Conservation (phyloP, 177 flowering plant species). For the Tripterygium wilfordii region DNA sequence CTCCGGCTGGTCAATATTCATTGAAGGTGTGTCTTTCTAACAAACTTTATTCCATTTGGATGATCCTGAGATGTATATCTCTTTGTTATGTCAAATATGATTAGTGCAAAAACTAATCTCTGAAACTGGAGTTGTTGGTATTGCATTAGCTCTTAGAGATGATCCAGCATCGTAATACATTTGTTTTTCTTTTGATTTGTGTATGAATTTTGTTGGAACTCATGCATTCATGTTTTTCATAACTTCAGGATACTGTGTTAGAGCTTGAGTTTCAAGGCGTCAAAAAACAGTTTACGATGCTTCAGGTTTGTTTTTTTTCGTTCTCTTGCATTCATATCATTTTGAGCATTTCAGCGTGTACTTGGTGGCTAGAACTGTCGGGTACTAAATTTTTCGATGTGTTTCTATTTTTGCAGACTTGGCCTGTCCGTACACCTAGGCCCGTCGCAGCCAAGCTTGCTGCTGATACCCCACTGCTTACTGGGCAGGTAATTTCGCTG, state of each 20-base stretch:
- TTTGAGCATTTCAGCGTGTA: no score
- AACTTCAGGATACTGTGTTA: constrained; percentile 81
- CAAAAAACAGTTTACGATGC: constrained; percentile 86
- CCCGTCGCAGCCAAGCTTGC: constrained; percentile 97
- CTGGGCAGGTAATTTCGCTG: constrained; percentile 69
- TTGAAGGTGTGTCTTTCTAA: constrained; percentile 52
- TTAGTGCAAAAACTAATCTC: no score
- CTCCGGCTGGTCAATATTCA: constrained; percentile 93
- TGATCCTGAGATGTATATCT: no score
- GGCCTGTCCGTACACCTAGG: constrained; percentile 99
- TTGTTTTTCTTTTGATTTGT: no score
- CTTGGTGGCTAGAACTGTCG: background rate
- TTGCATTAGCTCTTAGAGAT: no score
- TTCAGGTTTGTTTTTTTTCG: constrained; percentile 56
- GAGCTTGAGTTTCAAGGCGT: constrained; percentile 99
- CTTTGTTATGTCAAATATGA: no score
- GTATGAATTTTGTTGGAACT: background rate
- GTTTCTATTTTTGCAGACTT: constrained; percentile 74
- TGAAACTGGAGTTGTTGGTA: no score
- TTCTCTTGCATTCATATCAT: background rate
- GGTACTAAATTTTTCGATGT: constrained; percentile 5
- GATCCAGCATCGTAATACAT: no score
- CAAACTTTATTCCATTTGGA: no score
- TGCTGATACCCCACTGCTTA: constrained; percentile 96
- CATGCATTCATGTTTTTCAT: background rate